These are phyloP conservation scores for Leccinum variicolor DNA, from an alignment of 768 basidiomycete genomes.

Conservation along the genomic window DNA sequence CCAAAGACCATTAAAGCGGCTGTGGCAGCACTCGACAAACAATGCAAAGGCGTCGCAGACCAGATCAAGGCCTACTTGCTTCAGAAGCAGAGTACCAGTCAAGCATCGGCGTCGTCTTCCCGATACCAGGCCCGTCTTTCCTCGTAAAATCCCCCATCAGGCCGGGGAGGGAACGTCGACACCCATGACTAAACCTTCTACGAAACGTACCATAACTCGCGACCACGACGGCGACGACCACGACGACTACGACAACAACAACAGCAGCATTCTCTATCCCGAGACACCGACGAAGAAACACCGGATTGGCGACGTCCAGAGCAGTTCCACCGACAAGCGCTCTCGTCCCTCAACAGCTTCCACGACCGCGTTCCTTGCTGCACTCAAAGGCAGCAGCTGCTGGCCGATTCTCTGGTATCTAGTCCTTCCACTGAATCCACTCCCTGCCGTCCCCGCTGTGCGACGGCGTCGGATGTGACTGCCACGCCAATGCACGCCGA, in stretches of 20 bases:
- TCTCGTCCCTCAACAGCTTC: neutral
- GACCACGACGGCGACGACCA: constrained; percentile 10
- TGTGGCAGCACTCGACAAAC: constrained; percentile 18
- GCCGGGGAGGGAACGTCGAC: constrained; percentile 2
- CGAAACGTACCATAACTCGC: constrained; percentile 31
- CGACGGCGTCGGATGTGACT: neutral
- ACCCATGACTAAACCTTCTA: constrained; percentile 17
- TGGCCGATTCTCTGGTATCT: neutral
- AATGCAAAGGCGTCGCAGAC: constrained; percentile 22
- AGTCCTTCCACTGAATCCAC: constrained; percentile 28
- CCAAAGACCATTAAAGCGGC: constrained; percentile 20
- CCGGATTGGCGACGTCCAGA: constrained; percentile 21
- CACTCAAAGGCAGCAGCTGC: constrained; percentile 7
- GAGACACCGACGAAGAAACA: constrained; percentile 44
- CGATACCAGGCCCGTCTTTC: constrained; percentile 5
- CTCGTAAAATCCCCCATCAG: constrained; percentile 15
- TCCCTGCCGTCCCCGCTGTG: constrained; percentile 14
- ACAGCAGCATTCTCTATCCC: constrained; percentile 24
- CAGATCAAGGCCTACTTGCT: constrained; percentile 18
- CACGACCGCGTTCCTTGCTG: constrained; percentile 18
- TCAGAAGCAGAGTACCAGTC: neutral
- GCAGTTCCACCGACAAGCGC: constrained; percentile 10
- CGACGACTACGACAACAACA: too few species aligned
- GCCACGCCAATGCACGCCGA: constrained; percentile 12
- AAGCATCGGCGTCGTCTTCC: neutral